Evolutionary conservation across 495 filamentous ascomycete species (phyloP).

Genomic region (Astrothelium macrocarpum): DNA sequence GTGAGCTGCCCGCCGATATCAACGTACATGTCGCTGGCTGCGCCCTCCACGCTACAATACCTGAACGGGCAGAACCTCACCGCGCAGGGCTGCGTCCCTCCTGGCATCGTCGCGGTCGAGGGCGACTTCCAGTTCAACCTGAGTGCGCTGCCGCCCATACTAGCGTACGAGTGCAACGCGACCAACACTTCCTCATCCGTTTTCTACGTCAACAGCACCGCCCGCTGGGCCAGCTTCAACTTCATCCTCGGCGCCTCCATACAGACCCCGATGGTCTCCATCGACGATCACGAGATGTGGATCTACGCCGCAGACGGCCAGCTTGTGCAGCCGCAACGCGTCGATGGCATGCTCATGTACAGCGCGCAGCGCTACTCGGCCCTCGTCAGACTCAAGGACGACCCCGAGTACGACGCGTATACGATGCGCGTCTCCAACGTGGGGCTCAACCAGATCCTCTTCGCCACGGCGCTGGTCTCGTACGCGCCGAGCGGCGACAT

Average conservation of each 20-base stretch:
- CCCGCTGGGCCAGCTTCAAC: constrained; percentile 41
- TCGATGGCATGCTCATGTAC: constrained; percentile 31
- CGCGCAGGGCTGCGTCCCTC: constrained; percentile 22
- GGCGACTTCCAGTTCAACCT: constrained; percentile 28
- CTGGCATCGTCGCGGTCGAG: constrained; percentile 26
- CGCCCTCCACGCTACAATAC: constrained; percentile 3
- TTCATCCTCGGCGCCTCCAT: constrained; percentile 37
- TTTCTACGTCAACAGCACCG: constrained; percentile 29
- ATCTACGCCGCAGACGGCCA: constrained; percentile 39
- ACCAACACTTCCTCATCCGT: constrained; percentile 32
- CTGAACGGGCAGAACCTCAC: constrained; percentile 16
- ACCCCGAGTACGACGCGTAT: constrained; percentile 27
- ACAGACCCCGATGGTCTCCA: constrained; percentile 35
- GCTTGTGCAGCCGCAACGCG: constrained; percentile 35
- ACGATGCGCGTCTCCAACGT: constrained; percentile 33
- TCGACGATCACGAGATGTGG: constrained; percentile 38
- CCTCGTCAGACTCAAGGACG: constrained; percentile 30
- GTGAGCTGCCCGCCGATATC: constrained; percentile 40
- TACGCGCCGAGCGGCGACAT: background rate
- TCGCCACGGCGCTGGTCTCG: constrained; percentile 21
- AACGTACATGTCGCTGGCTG: constrained; percentile 14
- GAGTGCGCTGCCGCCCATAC: constrained; percentile 30
- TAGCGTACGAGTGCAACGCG: constrained; percentile 29
- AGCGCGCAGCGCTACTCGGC: constrained; percentile 38
- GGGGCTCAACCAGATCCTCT: constrained; percentile 32